These are phyloP conservation scores for Bryoerythrophyllum caledonicum DNA, from an alignment of 225 moss, liverwort and hornwort species.

Conservation along the genomic window DNA sequence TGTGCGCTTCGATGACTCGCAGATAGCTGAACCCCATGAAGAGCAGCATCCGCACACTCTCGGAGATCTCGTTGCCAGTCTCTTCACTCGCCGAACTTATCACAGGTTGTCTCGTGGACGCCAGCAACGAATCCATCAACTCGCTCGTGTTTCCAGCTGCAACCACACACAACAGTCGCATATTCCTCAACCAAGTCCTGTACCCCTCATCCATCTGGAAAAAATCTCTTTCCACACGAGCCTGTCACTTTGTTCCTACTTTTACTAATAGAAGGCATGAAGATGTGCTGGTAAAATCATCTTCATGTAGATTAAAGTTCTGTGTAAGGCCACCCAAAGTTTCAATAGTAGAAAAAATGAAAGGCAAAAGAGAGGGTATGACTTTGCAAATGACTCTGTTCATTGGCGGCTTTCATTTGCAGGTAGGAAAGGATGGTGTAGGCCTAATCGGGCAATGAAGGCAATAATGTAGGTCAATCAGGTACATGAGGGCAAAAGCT, in stretches of 20 bases:
- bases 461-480: constrained; percentile 2
- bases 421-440: neutral
- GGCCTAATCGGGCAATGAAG: neutral
- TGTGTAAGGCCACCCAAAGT: too few relatives aligned
- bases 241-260: neutral
- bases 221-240: neutral
- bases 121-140: constrained; percentile 36
- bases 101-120: constrained; percentile 26
- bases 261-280: neutral
- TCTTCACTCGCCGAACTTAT: constrained; percentile 50
- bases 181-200: neutral
- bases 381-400: too few relatives aligned
- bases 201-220: neutral
- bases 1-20: constrained; percentile 82
- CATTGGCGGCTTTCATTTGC: neutral
- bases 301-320: neutral
- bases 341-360: too few relatives aligned
- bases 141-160: constrained; percentile 61
- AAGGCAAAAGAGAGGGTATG: too few relatives aligned
- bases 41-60: constrained; percentile 81
- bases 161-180: constrained; percentile 10
- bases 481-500: constrained; percentile 18
- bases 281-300: neutral
- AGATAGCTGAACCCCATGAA: constrained; percentile 98
- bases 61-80: constrained; percentile 43